Evolutionary conservation across 805 yeast species (phyloP).

Genomic region (Saturnispora diversa): DNA sequence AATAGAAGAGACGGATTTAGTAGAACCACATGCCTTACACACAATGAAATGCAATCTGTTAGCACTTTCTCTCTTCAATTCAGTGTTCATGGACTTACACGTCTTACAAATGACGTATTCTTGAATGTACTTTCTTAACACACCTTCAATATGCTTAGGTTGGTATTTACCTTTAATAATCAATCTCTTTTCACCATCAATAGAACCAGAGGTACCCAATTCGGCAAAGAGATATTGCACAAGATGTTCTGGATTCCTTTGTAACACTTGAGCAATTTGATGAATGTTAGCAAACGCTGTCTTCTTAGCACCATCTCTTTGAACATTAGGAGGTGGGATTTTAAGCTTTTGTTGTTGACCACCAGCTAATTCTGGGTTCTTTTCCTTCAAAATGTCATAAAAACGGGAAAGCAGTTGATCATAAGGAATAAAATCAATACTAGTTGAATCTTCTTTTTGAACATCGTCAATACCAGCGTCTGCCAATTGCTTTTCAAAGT

Average conservation of each 20-base stretch:
- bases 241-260: constrained; percentile 94
- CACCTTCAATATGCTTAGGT: constrained; percentile 95
- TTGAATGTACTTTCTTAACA: constrained; percentile 88
- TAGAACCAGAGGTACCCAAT: constrained; percentile 98
- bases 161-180: constrained; percentile 97
- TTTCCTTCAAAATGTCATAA: constrained; percentile 75
- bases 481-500: constrained; percentile 83
- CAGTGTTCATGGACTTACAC: constrained; percentile 96
- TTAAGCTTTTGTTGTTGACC: constrained; percentile 90
- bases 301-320: constrained; percentile 96
- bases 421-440: constrained; percentile 59
- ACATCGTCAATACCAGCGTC: constrained; percentile 75
- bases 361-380: constrained; percentile 98
- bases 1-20: constrained; percentile 93
- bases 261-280: constrained; percentile 87
- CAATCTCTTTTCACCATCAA: constrained; percentile 95
- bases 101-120: constrained; percentile 99
- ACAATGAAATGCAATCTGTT: constrained; percentile 96
- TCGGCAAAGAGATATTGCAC: constrained; percentile 96
- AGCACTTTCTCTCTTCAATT: constrained; percentile 87
- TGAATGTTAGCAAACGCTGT: constrained; percentile 94
- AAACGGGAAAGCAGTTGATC: constrained; percentile 74
- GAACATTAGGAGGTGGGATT: constrained; percentile 95
- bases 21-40: constrained; percentile 96
- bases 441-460: constrained; percentile 18